phyloP scores from a whole-genome alignment of 495 filamentous ascomycete species.

The Penicillium robsamsonii region DNA sequence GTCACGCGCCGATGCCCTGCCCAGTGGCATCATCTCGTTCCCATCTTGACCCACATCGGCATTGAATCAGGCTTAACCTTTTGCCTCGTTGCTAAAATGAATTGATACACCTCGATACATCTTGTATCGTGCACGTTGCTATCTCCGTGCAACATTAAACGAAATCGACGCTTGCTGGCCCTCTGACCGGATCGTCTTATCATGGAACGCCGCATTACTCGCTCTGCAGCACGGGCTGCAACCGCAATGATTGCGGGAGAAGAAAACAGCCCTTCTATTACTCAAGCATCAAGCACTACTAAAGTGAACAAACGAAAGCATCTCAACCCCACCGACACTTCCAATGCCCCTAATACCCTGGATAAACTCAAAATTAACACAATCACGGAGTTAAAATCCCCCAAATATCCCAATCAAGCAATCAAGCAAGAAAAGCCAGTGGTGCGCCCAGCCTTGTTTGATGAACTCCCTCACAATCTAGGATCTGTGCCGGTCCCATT shows the following conservation, averaged over 20 bases:
- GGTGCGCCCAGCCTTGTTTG: conserved; percentile 7
- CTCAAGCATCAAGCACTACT: neutral
- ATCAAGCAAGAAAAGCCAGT: conserved; percentile 24
- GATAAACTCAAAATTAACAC: neutral
- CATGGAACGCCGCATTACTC: conserved; percentile 27
- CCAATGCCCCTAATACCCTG: neutral
- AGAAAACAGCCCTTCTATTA: neutral
- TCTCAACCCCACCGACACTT: neutral
- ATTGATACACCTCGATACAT: neutral
- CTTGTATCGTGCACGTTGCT: neutral
- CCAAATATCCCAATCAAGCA: neutral
- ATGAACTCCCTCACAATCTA: conserved; percentile 48
- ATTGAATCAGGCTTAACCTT: neutral
- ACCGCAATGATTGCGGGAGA: conserved; percentile 12
- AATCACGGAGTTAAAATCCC: neutral
- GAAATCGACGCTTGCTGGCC: neutral
- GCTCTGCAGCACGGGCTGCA: conserved; percentile 21
- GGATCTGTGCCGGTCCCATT: conserved; percentile 17
- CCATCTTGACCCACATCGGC: neutral
- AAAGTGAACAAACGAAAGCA: conserved; percentile 1
- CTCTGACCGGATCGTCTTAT: neutral
- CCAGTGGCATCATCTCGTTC: neutral
- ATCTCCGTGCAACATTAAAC: neutral
- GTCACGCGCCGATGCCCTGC: neutral
- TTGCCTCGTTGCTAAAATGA: neutral